Conservation (phyloP, 2,329 filamentous ascomycete species). For the Nannizzia gypsea region DNA sequence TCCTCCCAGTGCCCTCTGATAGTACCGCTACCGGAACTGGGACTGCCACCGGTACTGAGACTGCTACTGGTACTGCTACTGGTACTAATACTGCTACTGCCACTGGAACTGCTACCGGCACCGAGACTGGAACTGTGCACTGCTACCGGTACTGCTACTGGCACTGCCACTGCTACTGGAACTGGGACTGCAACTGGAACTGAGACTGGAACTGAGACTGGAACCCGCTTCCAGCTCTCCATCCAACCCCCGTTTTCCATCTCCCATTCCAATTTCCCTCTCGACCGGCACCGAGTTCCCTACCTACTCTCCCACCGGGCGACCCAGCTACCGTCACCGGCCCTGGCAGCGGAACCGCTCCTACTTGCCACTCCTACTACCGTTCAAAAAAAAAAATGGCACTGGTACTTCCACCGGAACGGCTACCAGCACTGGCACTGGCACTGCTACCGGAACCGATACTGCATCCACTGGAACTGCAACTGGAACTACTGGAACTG, state of each 20-base stretch:
- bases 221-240: not conserved
- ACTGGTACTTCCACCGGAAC: not conserved
- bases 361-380: not conserved
- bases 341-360: not conserved
- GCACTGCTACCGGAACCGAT: not conserved
- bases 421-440: not conserved
- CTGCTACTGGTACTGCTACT: not conserved
- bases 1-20: not conserved
- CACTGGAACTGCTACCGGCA: not conserved
- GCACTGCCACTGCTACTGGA: not conserved
- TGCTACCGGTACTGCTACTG: not conserved
- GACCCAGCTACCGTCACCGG: not conserved
- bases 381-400: not conserved
- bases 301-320: not conserved
- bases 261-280: not conserved
- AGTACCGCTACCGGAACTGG: not conserved
- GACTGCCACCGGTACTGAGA: not conserved
- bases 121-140: not conserved
- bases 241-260: not conserved
- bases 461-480: not conserved
- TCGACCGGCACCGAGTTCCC: not conserved
- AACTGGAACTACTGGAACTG: not conserved
- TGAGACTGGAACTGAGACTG: not conserved
- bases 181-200: not conserved
- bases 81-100: not conserved